phyloP scores from a whole-genome alignment of 2,329 filamentous ascomycete genomes.

The Simplicillium sp. region DNA sequence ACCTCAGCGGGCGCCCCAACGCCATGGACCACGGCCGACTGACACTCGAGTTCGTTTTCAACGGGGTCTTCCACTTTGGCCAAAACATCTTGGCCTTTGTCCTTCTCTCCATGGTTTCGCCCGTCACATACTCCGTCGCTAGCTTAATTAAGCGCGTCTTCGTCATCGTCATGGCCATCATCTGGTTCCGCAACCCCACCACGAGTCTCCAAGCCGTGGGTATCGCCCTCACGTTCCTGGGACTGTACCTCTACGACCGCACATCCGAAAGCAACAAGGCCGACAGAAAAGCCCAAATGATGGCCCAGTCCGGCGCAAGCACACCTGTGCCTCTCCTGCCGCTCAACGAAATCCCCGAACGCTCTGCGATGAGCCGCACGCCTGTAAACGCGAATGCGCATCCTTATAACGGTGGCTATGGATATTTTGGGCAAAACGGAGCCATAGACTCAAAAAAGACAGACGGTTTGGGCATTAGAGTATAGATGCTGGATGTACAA shows the following conservation, averaged over 20 bases:
- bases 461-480: constrained; percentile 10
- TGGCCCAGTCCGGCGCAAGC: constrained; percentile 28
- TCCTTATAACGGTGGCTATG: constrained; percentile 38
- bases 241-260: constrained; percentile 91
- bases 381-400: constrained; percentile 19
- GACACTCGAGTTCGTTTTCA: constrained; percentile 86
- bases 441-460: constrained; percentile 46
- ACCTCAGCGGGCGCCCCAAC: constrained; percentile 47
- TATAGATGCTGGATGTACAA: too few relatives aligned
- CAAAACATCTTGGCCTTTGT: constrained; percentile 95
- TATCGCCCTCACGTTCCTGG: constrained; percentile 81
- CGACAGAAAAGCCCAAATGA: constrained; percentile 68
- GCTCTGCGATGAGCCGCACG: constrained; percentile 17
- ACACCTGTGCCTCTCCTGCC: constrained; percentile 50
- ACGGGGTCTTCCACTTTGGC: constrained; percentile 91
- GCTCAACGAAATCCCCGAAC: constrained; percentile 30
- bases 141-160: constrained; percentile 96
- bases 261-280: constrained; percentile 82
- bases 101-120: constrained; percentile 83
- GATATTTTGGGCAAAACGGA: constrained; percentile 25
- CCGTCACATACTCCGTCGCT: constrained; percentile 94
- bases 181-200: constrained; percentile 92
- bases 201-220: constrained; percentile 75
- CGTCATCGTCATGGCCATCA: constrained; percentile 86
- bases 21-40: constrained; percentile 67